These are phyloP conservation scores for Tricholoma hemisulphureum DNA, from an alignment of 768 basidiomycete species.

Conservation along the genomic window DNA sequence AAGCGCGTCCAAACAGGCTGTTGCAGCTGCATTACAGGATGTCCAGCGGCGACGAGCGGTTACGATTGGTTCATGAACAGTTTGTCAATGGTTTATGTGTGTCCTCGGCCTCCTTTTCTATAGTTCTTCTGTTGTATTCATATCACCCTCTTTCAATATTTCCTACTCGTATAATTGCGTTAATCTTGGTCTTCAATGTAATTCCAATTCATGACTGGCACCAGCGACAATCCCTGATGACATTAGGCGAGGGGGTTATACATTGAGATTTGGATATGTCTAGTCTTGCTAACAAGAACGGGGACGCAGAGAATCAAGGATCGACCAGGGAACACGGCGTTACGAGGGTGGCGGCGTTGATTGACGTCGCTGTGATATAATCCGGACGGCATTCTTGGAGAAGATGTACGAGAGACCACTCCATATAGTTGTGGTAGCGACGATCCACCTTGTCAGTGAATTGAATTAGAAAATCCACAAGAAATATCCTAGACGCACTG, in stretches of 20 bases:
- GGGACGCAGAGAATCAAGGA: not conserved
- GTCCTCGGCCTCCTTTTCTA: not conserved
- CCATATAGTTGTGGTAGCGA: conserved; percentile 89
- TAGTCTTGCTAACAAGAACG: not conserved
- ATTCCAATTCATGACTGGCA: not conserved
- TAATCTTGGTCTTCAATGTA: not conserved
- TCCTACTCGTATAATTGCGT: not conserved
- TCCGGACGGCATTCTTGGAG: conserved; percentile 68
- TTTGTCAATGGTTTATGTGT: not conserved
- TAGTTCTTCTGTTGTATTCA: conserved; percentile 9
- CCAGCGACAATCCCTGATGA: not conserved
- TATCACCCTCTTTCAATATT: not conserved
- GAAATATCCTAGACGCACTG: conserved; percentile 57
- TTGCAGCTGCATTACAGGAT: conserved; percentile 67
- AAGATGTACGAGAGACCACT: conserved; percentile 84
- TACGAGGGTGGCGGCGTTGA: conserved; percentile 25
- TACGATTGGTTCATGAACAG: conserved; percentile 15
- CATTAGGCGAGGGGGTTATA: not conserved
- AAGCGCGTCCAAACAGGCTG: conserved; percentile 55
- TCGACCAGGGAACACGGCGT: not conserved
- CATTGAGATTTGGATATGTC: not conserved
- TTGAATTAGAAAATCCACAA: conserved; percentile 2
- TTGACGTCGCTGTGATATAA: conserved; percentile 43
- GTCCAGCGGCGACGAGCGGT: conserved; percentile 53
- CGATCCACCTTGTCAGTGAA: conserved; percentile 60